Conservation (phyloP, 2,329 filamentous ascomycete genomes). For the Fonsecaea nubica region DNA sequence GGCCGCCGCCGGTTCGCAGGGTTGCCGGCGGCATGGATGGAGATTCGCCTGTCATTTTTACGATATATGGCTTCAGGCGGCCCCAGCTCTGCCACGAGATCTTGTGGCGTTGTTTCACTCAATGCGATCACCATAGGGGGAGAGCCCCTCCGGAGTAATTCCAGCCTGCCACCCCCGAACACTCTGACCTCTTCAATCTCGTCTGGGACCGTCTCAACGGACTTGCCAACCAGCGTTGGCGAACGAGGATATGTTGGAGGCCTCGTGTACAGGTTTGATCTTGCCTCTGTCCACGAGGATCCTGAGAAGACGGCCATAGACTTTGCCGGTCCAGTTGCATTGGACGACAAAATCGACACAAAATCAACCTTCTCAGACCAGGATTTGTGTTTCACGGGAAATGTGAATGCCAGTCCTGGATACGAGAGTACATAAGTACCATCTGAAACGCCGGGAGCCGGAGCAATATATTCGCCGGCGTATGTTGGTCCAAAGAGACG, state of each 20-base stretch:
- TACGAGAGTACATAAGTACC: constrained; percentile 93
- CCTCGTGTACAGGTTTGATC: constrained; percentile 77
- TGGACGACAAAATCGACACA: constrained; percentile 81
- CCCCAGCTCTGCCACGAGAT: constrained; percentile 86
- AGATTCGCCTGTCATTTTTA: constrained; percentile 86
- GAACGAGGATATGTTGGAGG: constrained; percentile 75
- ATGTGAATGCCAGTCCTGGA: constrained; percentile 91
- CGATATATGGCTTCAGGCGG: constrained; percentile 93
- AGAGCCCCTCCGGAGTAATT: constrained; percentile 74
- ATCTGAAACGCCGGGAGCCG: constrained; percentile 59
- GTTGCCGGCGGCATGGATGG: constrained; percentile 71
- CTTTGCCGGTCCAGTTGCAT: constrained; percentile 75
- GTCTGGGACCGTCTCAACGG: constrained; percentile 80
- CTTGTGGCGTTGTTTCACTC: constrained; percentile 88
- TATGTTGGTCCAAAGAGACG: constrained; percentile 93
- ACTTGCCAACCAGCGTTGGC: constrained; percentile 70
- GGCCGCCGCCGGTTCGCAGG: constrained; percentile 50
- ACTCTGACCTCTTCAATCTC: constrained; percentile 84
- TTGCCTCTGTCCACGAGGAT: constrained; percentile 85
- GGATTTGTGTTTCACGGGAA: constrained; percentile 74
- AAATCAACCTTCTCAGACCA: constrained; percentile 80
- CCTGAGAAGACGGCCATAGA: constrained; percentile 93
- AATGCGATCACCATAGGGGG: constrained; percentile 74
- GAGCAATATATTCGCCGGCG: constrained; percentile 85
- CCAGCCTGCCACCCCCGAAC: constrained; percentile 77